A percentile compares a stretch with the other conserved stretches of the same genome.
Conservation (phyloP, 305 asterid species). For the Fraxinus nigra region DNA sequence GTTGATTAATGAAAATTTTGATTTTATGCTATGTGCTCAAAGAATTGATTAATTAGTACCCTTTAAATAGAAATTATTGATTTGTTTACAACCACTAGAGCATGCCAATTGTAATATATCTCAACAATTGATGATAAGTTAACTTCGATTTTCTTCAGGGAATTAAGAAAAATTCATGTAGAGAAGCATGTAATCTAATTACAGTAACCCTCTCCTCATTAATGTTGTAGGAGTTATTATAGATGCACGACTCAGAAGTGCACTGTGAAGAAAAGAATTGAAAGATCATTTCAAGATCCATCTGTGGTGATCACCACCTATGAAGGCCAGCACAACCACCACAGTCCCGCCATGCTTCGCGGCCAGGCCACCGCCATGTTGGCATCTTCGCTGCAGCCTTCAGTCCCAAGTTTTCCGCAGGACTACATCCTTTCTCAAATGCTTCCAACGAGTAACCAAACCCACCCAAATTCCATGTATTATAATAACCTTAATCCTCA, state of each 20-base stretch:
- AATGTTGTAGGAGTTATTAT: slow-evolving; percentile 56
- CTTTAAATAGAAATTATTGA: background rate
- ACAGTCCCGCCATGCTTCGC: slow-evolving; percentile 61
- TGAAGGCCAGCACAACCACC: slow-evolving; percentile 86
- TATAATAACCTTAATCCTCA: slow-evolving; percentile 21
- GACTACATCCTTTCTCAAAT: slow-evolving; percentile 30
- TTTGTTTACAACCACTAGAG: background rate
- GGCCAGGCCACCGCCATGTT: slow-evolving; percentile 51
- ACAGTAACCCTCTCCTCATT: background rate
- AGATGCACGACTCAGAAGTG: slow-evolving; percentile 72
- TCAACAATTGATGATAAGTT: background rate
- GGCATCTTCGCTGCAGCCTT: slow-evolving; percentile 30
- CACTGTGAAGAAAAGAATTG: slow-evolving; percentile 68
- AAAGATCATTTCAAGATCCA: slow-evolving; percentile 65
- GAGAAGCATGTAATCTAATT: background rate
- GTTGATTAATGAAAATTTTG: background rate
- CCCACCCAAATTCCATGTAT: slow-evolving; percentile 10
- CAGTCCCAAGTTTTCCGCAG: slow-evolving; percentile 30
- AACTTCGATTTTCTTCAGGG: background rate
- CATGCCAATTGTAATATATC: background rate
- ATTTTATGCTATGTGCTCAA: background rate
- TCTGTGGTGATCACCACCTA: slow-evolving; percentile 73
- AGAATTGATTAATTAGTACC: background rate
- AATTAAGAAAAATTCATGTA: background rate
- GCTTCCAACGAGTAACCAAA: slow-evolving; percentile 16